Evolutionary conservation across 2,329 filamentous ascomycete genomes (phyloP).

Genomic region (Claviceps humidiphila): DNA sequence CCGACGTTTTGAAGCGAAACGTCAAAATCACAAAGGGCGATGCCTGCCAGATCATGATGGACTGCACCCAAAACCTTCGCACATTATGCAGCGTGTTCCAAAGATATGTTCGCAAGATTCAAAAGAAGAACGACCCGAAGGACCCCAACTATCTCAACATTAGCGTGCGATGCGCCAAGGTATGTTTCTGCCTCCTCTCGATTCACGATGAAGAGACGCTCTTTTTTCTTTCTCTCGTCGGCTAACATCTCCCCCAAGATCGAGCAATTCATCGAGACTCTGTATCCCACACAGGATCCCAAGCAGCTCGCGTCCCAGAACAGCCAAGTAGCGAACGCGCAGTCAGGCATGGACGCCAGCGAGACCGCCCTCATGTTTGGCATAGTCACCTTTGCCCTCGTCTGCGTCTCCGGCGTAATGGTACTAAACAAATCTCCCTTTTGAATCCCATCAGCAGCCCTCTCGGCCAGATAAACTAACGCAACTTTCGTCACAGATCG

Average conservation of each 20-base stretch:
- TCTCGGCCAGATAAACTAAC: not conserved
- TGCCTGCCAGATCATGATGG: slow-evolving; percentile 80
- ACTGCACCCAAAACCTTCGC: slow-evolving; percentile 81
- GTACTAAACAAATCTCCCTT: slow-evolving; percentile 33
- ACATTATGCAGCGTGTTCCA: slow-evolving; percentile 73
- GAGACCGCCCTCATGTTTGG: slow-evolving; percentile 53
- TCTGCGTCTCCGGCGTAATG: slow-evolving; percentile 64
- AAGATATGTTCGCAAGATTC: slow-evolving; percentile 65
- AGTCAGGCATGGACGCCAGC: slow-evolving; percentile 37
- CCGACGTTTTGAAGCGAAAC: slow-evolving; percentile 69
- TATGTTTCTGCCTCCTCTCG: slow-evolving; percentile 19
- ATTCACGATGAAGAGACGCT: not conserved
- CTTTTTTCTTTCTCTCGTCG: not conserved
- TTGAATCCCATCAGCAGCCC: not conserved
- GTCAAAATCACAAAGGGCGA: slow-evolving; percentile 95
- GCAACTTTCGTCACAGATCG: slow-evolving; percentile 40
- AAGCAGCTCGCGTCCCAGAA: slow-evolving; percentile 37
- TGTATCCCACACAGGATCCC: slow-evolving; percentile 76
- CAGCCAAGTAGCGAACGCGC: slow-evolving; percentile 22
- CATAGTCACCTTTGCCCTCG: slow-evolving; percentile 54
- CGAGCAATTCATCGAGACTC: slow-evolving; percentile 86
- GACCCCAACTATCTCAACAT: slow-evolving; percentile 91
- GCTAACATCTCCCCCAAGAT: slow-evolving; percentile 38
- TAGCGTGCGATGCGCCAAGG: slow-evolving; percentile 78
- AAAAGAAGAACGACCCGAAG: slow-evolving; percentile 83